Evolutionary conservation across 495 filamentous ascomycete species (phyloP), one percentile per base, ranked within the genome.

Genomic region (Hypoxylon perforatum): DNA sequence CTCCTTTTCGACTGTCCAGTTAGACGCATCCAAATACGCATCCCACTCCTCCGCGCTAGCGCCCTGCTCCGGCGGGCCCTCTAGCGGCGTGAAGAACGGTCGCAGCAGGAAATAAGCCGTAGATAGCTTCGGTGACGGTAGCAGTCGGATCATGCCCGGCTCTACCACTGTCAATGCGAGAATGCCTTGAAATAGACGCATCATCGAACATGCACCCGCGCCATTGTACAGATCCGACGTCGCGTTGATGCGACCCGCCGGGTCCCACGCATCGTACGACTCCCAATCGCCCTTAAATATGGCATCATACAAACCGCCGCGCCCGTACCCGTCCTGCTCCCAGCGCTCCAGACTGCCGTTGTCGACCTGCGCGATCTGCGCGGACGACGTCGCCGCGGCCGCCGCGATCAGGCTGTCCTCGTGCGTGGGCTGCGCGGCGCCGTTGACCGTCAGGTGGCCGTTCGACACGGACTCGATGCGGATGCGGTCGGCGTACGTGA

Each of bases 121-220:
- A 23, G 91, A 88, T 19, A 91, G 86, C 48, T 85, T 85, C n/a
- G 95, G 79, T 74, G 92, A 85, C 4, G 93, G 93, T 49, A 93
- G 92, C 19, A 97, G 87, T 18, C 91, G 86, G 57, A 97, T 82
- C n/a, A 92, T 91, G 11, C 94, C 94, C 0, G 92, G 90, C 5
- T 86, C 89, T 8, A 91, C 92, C 42, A 85, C 81, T 21, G 89
- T 93, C 79, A 96, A 86, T n/a, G 90, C 88, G 12, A 97, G 82
- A 83, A 93, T 92, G 22, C 92, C 93, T 71, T 96, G 92, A 78
- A 90, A 94, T 84, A 96, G 92, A 14, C 93, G 86, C 80, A 94
- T 90, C 85, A 94, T 92, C 17, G 86, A 90, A 78, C 93, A 96
- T 1, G 90, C 88, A 4, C 93, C 92, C 9, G 92, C 88, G 30